Evolutionary conservation across 2,329 filamentous ascomycete species (phyloP), one percentile per base, ranked within the genome.

Genomic region (Penicillium sclerotiorum): DNA sequence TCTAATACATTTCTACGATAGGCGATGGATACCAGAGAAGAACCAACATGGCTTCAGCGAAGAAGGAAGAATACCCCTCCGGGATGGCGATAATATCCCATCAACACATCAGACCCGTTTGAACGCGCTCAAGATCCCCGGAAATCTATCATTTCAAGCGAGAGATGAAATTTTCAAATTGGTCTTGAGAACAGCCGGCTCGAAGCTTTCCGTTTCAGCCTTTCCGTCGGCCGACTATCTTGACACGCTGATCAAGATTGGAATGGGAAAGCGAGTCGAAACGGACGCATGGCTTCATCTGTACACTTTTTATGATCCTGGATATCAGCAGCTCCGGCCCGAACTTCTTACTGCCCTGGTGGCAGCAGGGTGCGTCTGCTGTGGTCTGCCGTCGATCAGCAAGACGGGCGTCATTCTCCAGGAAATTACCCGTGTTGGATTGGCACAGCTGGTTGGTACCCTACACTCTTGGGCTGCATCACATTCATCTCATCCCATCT

Each of bases 181-280:
- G 17, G 51, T 57, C 1, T 17, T 57, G 13, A 43, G 46, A 17
- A 52, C 42, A 4, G 54, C 48, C 11, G 54, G 52, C 6, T 57
- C 52, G 2, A 48, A 46, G 23, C 36, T 57, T 5, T 52, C 52
- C 5, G 43, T 57, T 11, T 48, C 54, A 5, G 39, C 54, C 1
- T 57, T 57, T 23, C 54, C 54, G 6, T 57, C 54, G 12, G 32
- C 49, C 4, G 52, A 55, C n/a, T 57, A 57, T 13, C 49, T 57
- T 8, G 54, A 57, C 38, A 57, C 54, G 2, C 40, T 57, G 1
- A 57, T 57, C 9, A 57, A 57, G 21, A 41, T 57, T 18, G 54
- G 54, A 1, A 50, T 57, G 15, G 52, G 52, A 11, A 57, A 57
- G 40, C 46, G 54, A 23, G 45, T 33, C 0, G 54, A 57, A 15